phyloP scores from a whole-genome alignment of 305 asterid genomes.

The Caryopteris hybrid region DNA sequence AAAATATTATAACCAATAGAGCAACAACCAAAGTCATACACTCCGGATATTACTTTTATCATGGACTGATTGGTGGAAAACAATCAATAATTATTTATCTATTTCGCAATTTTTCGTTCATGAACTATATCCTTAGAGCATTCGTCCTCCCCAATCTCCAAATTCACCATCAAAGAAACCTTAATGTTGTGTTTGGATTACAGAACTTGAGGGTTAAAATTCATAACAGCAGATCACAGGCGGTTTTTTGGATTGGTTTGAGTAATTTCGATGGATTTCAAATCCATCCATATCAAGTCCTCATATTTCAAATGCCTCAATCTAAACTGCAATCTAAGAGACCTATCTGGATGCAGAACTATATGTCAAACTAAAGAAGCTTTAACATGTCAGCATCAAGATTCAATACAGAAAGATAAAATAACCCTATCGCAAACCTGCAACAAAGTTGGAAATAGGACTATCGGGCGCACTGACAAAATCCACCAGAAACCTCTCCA shows the following conservation, averaged over 20 bases:
- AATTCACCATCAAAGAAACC: background rate
- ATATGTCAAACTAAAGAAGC: background rate
- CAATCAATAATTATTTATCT: background rate
- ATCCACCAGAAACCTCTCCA: conserved; percentile 84
- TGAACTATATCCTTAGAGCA: background rate
- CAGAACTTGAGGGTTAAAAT: too few relatives aligned
- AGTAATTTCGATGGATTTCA: too few relatives aligned
- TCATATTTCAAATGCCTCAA: too few relatives aligned
- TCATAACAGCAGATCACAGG: too few relatives aligned
- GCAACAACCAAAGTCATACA: background rate
- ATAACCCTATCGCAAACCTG: conserved; percentile 28
- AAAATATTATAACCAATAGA: background rate
- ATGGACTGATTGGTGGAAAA: background rate
- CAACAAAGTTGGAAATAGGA: conserved; percentile 39
- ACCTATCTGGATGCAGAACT: background rate
- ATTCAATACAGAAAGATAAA: background rate
- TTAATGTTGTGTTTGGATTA: too few relatives aligned
- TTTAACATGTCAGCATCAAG: background rate
- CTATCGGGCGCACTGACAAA: conserved; percentile 63
- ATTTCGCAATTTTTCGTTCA: too few relatives aligned
- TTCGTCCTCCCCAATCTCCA: background rate
- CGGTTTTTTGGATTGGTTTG: too few relatives aligned
- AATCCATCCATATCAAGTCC: too few relatives aligned
- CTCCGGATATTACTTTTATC: background rate
- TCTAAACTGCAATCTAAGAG: background rate